These are phyloP conservation scores for Cryphonectria nitschkei DNA, from an alignment of 2,329 filamentous ascomycete species.

Conservation along the genomic window DNA sequence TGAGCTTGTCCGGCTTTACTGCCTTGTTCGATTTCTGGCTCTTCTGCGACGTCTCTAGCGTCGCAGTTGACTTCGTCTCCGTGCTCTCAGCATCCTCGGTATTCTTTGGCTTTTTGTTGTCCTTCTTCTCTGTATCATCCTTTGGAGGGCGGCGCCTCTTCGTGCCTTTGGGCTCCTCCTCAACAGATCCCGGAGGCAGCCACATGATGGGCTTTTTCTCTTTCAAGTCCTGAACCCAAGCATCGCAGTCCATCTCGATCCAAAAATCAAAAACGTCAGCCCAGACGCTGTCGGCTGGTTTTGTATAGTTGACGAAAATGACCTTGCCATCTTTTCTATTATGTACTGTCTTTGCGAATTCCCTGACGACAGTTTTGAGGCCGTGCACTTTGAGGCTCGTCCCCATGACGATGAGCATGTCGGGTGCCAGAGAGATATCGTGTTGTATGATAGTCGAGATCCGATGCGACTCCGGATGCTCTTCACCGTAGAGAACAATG, in stretches of 20 bases:
- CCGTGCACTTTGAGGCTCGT: conserved; percentile 74
- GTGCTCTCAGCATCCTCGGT: conserved; percentile 39
- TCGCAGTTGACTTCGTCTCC: conserved; percentile 9
- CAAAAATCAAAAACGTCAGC: conserved; percentile 74
- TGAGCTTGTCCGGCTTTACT: conserved; percentile 31
- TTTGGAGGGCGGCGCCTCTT: conserved; percentile 38
- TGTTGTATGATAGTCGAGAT: conserved; percentile 71
- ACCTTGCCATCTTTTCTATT: conserved; percentile 66
- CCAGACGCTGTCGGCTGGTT: conserved; percentile 73
- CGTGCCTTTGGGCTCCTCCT: conserved; percentile 45
- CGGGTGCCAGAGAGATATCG: conserved; percentile 66
- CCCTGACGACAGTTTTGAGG: conserved; percentile 69
- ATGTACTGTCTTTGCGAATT: conserved; percentile 74
- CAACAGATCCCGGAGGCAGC: conserved; percentile 51
- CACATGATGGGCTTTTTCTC: conserved; percentile 62
- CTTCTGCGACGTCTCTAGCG: background rate
- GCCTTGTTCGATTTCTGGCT: conserved; percentile 23
- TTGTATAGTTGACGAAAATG: conserved; percentile 74
- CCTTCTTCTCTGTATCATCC: conserved; percentile 34
- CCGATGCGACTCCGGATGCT: conserved; percentile 69
- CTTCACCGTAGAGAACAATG: conserved; percentile 75
- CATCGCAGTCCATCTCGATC: conserved; percentile 76
- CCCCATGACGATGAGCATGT: conserved; percentile 70
- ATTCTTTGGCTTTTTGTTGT: conserved; percentile 36
- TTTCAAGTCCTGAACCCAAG: conserved; percentile 69